Evolutionary conservation across 306 rosid species (phyloP), one percentile per base, ranked within the genome.

Genomic region (Vigna radiata): DNA sequence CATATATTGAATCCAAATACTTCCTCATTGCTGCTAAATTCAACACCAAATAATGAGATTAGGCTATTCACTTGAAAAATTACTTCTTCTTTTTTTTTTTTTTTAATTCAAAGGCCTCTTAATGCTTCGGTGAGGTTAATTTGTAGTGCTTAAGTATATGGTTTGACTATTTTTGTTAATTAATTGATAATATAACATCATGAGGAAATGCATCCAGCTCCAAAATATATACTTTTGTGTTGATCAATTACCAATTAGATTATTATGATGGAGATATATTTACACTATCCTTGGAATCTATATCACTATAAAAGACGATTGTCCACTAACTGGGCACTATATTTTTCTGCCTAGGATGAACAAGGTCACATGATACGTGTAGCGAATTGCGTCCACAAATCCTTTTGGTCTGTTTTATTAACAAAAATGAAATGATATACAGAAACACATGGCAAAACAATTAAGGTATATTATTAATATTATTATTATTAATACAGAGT

Each of bases 251-350:
- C 27, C 65, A 39, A 53, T 67, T 55, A 67, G 47, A 77, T 77
- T 77, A 77, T 68, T 43, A 55, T 41, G 19, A 66, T 41, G 9
- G 6, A 19, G 68, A 54, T 21, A 54, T 21, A 56, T 29, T 12
- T 67, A 25, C 48, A 7, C 43, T 44, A 77, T 29, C 29, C 37
- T 31, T 48, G 71, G 36, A 19, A 31, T 75, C 21, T 6, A 31
- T 50, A 50, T 67, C 74, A 66, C 67, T 53, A 77, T 53, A 58
- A 53, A 66, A 52, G 3, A 44, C 49, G 49, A 53, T 23, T 46
- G 74, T 23, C 80, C 73, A 64, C 52, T 76, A 76, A 52, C 47
- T 5, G 9, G 63, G 73, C 72, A 76, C 73, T 76, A 33, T 31
- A 60, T 12, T 33, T 62, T 62, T 75, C 2, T 39, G 53, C 65